phyloP scores from a whole-genome alignment of 1,284 basidiomycete species.

The Calocybe gambosa region DNA sequence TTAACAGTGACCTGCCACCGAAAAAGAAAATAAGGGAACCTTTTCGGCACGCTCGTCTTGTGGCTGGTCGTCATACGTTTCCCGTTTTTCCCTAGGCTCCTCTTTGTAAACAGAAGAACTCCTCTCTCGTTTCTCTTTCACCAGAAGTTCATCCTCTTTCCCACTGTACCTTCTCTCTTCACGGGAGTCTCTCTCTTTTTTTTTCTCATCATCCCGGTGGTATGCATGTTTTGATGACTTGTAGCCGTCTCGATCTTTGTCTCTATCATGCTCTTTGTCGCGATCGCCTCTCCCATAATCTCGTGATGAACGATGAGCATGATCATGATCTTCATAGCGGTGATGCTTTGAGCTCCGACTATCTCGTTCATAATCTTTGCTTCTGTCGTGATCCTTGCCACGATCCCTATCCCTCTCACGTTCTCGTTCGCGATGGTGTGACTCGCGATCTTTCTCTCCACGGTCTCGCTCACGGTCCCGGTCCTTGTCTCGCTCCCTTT shows the following conservation, averaged over 20 bases:
- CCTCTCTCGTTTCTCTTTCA: slow-evolving; percentile 42
- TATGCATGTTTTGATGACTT: slow-evolving; percentile 24
- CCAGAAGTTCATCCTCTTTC: slow-evolving; percentile 19
- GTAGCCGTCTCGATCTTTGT: slow-evolving; percentile 40
- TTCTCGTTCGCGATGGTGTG: slow-evolving; percentile 24
- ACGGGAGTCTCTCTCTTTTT: slow-evolving; percentile 37
- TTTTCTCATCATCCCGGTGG: slow-evolving; percentile 40
- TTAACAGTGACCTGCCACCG: neutral
- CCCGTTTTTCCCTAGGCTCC: slow-evolving; percentile 41
- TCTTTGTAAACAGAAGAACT: slow-evolving; percentile 44
- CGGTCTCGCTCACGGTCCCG: slow-evolving; percentile 20
- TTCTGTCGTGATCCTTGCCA: slow-evolving; percentile 19
- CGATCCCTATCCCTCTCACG: slow-evolving; percentile 22
- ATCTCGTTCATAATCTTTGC: slow-evolving; percentile 22
- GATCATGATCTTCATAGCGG: slow-evolving; percentile 38
- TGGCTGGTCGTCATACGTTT: slow-evolving; percentile 32
- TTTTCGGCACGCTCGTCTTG: slow-evolving; percentile 57
- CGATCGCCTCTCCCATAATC: slow-evolving; percentile 34
- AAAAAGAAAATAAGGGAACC: slow-evolving; percentile 32
- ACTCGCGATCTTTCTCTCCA: slow-evolving; percentile 32
- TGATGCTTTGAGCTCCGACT: slow-evolving; percentile 33
- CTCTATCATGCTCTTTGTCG: slow-evolving; percentile 38
- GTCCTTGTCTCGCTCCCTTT: slow-evolving; percentile 28
- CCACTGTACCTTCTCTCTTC: slow-evolving; percentile 26
- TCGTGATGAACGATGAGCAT: slow-evolving; percentile 24